Conservation (phyloP, 2,329 filamentous ascomycete species). For the Exserohilum rostratum region DNA sequence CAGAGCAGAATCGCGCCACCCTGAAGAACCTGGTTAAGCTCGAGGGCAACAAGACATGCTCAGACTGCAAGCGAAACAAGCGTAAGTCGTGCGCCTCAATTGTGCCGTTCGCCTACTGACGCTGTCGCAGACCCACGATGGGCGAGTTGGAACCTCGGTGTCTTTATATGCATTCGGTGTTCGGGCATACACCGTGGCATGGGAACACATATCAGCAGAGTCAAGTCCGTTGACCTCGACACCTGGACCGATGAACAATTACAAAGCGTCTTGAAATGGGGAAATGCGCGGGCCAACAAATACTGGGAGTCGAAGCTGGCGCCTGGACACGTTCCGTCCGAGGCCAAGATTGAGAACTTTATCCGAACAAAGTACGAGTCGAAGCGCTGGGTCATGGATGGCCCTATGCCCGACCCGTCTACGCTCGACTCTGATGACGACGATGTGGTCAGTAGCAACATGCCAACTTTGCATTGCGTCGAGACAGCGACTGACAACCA, state of each 20-base stretch:
- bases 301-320: conserved; percentile 97
- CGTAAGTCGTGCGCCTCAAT: conserved; percentile 61
- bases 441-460: conserved; percentile 67
- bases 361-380: conserved; percentile 99
- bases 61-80: conserved; percentile 99
- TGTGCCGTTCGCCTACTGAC: conserved; percentile 35
- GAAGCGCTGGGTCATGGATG: conserved; percentile 99
- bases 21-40: conserved; percentile 95
- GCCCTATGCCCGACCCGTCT: conserved; percentile 88
- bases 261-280: conserved; percentile 92
- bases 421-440: conserved; percentile 83
- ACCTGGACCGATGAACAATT: conserved; percentile 99
- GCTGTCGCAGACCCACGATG: conserved; percentile 82
- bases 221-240: conserved; percentile 97
- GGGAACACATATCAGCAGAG: conserved; percentile 97
- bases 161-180: conserved; percentile 97
- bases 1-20: conserved; percentile 89
- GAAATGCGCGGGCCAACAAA: conserved; percentile 95
- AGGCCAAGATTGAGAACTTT: conserved; percentile 99
- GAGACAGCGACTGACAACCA: conserved; percentile 15
- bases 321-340: conserved; percentile 87
- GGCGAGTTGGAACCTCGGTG: conserved; percentile 97
- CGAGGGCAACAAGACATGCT: conserved; percentile 94
- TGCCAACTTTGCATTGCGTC: conserved; percentile 25
- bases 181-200: conserved; percentile 98